Conservation (phyloP, 2,329 filamentous ascomycete genomes). For the Trichoderma sp. region DNA sequence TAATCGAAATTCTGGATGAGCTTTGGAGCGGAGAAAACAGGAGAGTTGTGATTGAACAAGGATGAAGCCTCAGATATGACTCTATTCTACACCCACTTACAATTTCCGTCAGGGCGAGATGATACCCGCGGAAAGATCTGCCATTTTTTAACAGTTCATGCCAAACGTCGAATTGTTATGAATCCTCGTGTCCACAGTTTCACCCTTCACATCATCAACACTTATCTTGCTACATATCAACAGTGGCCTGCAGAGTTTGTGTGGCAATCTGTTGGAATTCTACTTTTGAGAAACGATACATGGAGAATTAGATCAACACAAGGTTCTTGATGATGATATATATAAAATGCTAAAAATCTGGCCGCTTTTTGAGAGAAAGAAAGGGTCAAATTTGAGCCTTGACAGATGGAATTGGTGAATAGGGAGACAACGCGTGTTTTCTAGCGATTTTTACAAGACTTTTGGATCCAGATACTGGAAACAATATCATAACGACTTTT, state of each 20-base stretch:
- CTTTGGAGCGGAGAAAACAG: neutral
- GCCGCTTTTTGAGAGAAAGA: neutral
- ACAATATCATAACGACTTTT: neutral
- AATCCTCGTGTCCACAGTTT: neutral
- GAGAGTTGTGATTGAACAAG: neutral
- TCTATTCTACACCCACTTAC: neutral
- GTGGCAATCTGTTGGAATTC: neutral
- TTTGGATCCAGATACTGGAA: neutral
- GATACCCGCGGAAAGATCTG: neutral
- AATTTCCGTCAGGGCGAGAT: neutral
- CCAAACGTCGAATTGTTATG: neutral
- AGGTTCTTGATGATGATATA: neutral
- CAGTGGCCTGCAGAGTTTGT: neutral
- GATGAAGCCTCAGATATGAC: neutral
- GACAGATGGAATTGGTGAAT: neutral
- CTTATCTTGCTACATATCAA: neutral
- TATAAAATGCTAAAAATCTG: no score
- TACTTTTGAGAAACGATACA: neutral
- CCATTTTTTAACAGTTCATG: neutral
- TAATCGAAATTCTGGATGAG: neutral
- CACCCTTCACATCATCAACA: neutral
- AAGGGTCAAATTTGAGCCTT: neutral
- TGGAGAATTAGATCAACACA: neutral
- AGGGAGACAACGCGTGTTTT: neutral
- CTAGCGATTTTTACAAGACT: neutral